Percentiles rank a stretch among this genome's conserved stretches.
phyloP scores from a whole-genome alignment of 2,329 filamentous ascomycete species.

The Myriosclerotinia scirpicola region DNA sequence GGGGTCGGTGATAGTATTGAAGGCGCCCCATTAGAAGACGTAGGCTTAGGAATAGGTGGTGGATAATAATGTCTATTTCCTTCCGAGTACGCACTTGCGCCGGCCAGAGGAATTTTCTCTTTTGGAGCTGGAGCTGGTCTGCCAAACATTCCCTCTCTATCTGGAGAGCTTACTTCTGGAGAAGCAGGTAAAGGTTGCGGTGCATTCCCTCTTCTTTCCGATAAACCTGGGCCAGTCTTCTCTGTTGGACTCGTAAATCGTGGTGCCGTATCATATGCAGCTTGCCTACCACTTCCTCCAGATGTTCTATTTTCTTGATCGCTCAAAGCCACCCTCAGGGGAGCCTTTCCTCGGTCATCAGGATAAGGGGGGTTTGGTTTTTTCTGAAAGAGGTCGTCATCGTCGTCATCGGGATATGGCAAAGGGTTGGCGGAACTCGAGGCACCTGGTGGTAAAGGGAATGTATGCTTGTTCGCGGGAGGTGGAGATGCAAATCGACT shows the following conservation, averaged over 20 bases:
- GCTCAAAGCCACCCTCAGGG: constrained; percentile 31
- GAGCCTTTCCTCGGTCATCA: constrained; percentile 35
- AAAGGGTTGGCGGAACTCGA: constrained; percentile 67
- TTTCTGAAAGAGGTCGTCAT: constrained; percentile 43
- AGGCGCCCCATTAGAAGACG: constrained; percentile 30
- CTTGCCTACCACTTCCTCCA: constrained; percentile 29
- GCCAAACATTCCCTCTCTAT: constrained; percentile 79
- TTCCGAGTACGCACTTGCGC: constrained; percentile 32
- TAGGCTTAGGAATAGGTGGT: constrained; percentile 47
- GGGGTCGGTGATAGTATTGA: constrained; percentile 36
- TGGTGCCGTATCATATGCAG: constrained; percentile 40
- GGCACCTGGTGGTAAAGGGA: constrained; percentile 66
- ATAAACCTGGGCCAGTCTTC: constrained; percentile 63
- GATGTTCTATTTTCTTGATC: constrained; percentile 29
- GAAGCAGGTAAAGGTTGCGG: constrained; percentile 84
- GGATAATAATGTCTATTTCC: constrained; percentile 52
- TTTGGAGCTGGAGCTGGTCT: constrained; percentile 48
- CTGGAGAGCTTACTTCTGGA: constrained; percentile 70
- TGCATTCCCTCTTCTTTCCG: constrained; percentile 77
- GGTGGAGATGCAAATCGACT: constrained; percentile 52
- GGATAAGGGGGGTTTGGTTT: constrained; percentile 39
- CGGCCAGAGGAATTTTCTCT: constrained; percentile 29
- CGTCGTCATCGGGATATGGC: constrained; percentile 72
- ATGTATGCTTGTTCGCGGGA: constrained; percentile 53
- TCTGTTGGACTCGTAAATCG: constrained; percentile 48